Base-by-base conservation (phyloP, 1,284 basidiomycete genomes). In the Ganoderma lingzhi region DNA sequence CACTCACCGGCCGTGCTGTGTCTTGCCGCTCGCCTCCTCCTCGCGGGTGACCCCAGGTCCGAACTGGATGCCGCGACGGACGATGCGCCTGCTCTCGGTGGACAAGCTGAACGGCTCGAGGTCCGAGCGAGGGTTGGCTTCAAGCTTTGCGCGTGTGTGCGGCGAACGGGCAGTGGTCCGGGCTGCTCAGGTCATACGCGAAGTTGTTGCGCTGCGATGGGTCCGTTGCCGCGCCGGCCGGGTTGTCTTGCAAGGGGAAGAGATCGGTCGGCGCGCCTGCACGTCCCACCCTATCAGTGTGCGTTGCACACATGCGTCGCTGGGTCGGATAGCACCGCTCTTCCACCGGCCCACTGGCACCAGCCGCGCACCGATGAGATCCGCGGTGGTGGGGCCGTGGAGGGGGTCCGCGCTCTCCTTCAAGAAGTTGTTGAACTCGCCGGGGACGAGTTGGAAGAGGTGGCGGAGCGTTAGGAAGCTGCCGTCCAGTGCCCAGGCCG, bases 291-390 rank as follows among this genome's bases (percentile, higher is more conserved):
- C 45, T 3, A 14, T n/a, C 58, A 53, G 17, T 6, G 4, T 23
- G 0, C 1, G 55, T 6, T 10, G 63, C 6, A 15, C 41, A 15
- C 30, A 60, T 23, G 10, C 19, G 9, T n/a, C n/a, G 6, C n/a
- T 8, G n/a, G 2, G 17, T 77, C 80, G 44, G 8, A 23, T 77
- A 80, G 41, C 75, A 84, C 87, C 88, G 67, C 86, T 88, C 83
- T 88, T 88, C 88, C 88, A 89, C 4, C 88, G 81, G 2, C 88
- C 88, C 19, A 89, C 77, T 55, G 88, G 76, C 19, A 89, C 77
- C 55, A 89, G 76, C 37, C 87, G 81, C 0, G 88, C 88, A 19
- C 87, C 87, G 14, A 87, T 79, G 6, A 87, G 78, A 65, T 83
- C 75, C 1, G 23, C 23, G 1, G 70, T 69, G 2, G 82, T 78